Evolutionary conservation across 2,329 filamentous ascomycete genomes (phyloP).

Genomic region (Alternaria tenuissima): DNA sequence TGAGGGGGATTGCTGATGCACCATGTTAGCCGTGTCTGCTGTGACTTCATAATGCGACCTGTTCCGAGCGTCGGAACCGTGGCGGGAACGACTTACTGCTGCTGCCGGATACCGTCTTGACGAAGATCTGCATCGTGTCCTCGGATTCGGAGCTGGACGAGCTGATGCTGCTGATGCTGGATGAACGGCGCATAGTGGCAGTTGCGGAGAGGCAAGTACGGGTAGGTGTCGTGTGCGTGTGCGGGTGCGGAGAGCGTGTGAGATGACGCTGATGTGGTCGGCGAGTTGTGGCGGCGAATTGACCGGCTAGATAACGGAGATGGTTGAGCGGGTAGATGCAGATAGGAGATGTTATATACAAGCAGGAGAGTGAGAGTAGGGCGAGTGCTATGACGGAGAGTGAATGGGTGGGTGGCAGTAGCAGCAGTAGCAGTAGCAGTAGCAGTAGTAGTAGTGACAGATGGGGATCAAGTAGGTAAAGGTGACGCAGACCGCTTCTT

Average conservation of each 20-base stretch:
- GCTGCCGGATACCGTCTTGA: slow-evolving; percentile 65
- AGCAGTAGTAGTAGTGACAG: not conserved
- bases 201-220: slow-evolving; percentile 20
- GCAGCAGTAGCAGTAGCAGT: not conserved
- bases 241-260: not conserved
- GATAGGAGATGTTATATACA: not conserved
- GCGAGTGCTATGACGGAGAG: not conserved
- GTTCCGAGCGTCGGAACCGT: slow-evolving; percentile 27
- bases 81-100: slow-evolving; percentile 57
- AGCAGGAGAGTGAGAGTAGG: too few species aligned
- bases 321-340: slow-evolving; percentile 1
- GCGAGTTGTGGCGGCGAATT: slow-evolving; percentile 16
- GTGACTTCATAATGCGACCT: not conserved
- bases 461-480: slow-evolving; percentile 4
- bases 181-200: slow-evolving; percentile 45
- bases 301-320: slow-evolving; percentile 22
- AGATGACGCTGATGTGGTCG: slow-evolving; percentile 1
- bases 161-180: slow-evolving; percentile 54
- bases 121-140: slow-evolving; percentile 68
- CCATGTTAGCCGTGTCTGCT: slow-evolving; percentile 24
- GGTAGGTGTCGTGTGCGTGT: slow-evolving; percentile 12
- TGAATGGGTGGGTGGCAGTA: not conserved
- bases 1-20: slow-evolving; percentile 63
- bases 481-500: slow-evolving; percentile 30
- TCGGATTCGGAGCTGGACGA: slow-evolving; percentile 55